Percentiles rank a stretch among this genome's conserved stretches.
These are phyloP conservation scores for Haberlea rhodopensis DNA, from an alignment of 257 asterid species.

Conservation along the genomic window DNA sequence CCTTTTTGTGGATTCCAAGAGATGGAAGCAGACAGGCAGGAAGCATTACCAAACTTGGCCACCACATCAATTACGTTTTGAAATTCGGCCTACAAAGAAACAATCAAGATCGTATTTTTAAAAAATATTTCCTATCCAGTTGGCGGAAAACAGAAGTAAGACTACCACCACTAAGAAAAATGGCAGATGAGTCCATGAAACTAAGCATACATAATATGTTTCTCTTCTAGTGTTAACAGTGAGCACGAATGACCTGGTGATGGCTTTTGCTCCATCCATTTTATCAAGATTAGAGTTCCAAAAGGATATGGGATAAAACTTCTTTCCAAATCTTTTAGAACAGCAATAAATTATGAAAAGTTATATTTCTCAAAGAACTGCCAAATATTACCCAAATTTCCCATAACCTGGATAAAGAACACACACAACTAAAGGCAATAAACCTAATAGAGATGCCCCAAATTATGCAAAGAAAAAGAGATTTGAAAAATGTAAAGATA, in stretches of 20 bases:
- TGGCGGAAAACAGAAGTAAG: slow-evolving; percentile 2
- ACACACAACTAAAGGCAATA: not conserved
- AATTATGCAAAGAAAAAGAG: slow-evolving; percentile 3
- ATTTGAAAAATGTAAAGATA: not conserved
- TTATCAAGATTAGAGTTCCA: not conserved
- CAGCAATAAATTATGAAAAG: not conserved
- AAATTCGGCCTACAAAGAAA: slow-evolving; percentile 68
- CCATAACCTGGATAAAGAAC: not conserved
- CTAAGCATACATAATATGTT: slow-evolving; percentile 9
- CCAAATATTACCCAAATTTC: not conserved
- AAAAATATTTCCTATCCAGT: not conserved
- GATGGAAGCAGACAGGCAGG: slow-evolving; percentile 69
- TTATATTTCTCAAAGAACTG: not conserved
- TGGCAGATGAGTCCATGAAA: slow-evolving; percentile 1
- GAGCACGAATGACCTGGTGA: not conserved
- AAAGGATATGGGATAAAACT: not conserved
- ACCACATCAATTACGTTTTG: slow-evolving; percentile 72
- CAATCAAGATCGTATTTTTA: not conserved
- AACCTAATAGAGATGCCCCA: not conserved
- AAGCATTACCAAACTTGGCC: slow-evolving; percentile 63
- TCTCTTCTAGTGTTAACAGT: slow-evolving; percentile 2
- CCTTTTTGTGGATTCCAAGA: slow-evolving; percentile 88
- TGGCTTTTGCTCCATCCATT: not conserved
- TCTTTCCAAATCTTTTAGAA: slow-evolving; percentile 10
- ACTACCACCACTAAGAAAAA: not conserved